Evolutionary conservation across 1,284 basidiomycete species (phyloP).

Genomic region (Ceratobasidium theobromae): DNA sequence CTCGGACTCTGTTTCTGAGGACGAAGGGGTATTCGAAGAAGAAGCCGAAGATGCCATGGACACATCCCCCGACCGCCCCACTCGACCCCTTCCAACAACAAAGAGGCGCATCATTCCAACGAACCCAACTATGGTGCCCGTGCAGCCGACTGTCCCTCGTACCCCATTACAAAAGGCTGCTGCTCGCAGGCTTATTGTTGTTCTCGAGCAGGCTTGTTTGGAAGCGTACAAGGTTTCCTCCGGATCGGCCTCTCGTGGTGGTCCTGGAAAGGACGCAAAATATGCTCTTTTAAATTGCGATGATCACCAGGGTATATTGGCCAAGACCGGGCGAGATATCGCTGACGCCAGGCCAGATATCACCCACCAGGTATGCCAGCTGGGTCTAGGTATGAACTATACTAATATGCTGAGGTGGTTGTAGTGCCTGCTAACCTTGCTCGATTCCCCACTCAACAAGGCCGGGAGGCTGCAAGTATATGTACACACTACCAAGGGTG

Average conservation of each 20-base stretch:
- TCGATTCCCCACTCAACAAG: conserved; percentile 98
- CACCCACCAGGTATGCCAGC: conserved; percentile 83
- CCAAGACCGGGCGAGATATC: conserved; percentile 97
- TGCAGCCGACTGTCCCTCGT: conserved; percentile 77
- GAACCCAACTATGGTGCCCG: conserved; percentile 78
- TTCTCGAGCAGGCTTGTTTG: conserved; percentile 91
- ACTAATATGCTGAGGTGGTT: not conserved
- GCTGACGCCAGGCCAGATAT: conserved; percentile 98
- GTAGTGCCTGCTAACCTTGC: conserved; percentile 91
- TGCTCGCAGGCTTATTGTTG: conserved; percentile 80
- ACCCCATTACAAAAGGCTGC: conserved; percentile 56
- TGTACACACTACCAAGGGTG: conserved; percentile 96
- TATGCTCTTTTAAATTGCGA: conserved; percentile 98
- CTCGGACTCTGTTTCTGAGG: conserved; percentile 15
- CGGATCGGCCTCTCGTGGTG: conserved; percentile 46
- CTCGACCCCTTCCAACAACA: conserved; percentile 33
- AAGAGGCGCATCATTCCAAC: conserved; percentile 44
- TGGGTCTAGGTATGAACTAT: conserved; percentile 28
- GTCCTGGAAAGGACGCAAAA: conserved; percentile 71
- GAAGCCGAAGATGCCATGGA: conserved; percentile 3
- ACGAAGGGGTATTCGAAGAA: not conserved
- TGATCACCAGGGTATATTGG: conserved; percentile 97
- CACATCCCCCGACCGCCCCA: conserved; percentile 29
- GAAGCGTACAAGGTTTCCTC: conserved; percentile 89
- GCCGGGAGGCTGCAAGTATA: conserved; percentile 96